Base-by-base conservation (phyloP, 805 yeast genomes). In the Wickerhamiella spandovensis region DNA sequence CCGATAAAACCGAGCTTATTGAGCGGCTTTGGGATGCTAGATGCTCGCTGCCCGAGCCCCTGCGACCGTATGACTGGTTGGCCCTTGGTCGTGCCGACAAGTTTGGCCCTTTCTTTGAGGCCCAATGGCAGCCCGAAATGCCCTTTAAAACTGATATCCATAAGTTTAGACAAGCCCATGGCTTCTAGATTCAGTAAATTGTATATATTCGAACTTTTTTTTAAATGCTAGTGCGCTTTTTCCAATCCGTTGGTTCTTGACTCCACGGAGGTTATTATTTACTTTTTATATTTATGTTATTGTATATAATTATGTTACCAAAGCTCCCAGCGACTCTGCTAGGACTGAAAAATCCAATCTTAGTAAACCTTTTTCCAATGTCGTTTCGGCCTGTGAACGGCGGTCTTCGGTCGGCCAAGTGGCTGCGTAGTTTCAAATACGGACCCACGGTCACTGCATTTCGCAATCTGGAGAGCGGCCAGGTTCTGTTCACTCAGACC, bases 381-480 rank as follows among this genome's bases (percentile, higher is more conserved):
- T 23, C 51, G 18, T 51, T 35, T 42, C 48, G 50, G 39, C 50
- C 56, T 20, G 51, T 43, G 15, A 58, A 54, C 48, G 65, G 65
- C 44, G 67, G 72, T 53, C 76, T 75, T 62, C 76, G 84, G 61
- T 70, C 74, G 22, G 75, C 82, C 12, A 58, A 67, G 48, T 80
- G 86, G 85, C 67, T 81, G 44, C 65, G 70, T 48, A 63, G 66
- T 51, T 76, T 82, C 56, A 76, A 78, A 9, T 77, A 78, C 64
- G 94, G 86, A 2, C 95, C 97, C 9, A 89, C 83, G 61, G 83
- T 89, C 12, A 85, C 75, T 62, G 67, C 87, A 43, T 90, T 84
- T 72, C 78, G 92, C 63, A 88, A 89, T 70, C 67, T 86, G 46
- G 92, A 86, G 68, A 74, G 83, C 41, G 97, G 96, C 5, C 96